Evolutionary conservation across 2,329 filamentous ascomycete genomes (phyloP).

Genomic region (Amphichorda felina): DNA sequence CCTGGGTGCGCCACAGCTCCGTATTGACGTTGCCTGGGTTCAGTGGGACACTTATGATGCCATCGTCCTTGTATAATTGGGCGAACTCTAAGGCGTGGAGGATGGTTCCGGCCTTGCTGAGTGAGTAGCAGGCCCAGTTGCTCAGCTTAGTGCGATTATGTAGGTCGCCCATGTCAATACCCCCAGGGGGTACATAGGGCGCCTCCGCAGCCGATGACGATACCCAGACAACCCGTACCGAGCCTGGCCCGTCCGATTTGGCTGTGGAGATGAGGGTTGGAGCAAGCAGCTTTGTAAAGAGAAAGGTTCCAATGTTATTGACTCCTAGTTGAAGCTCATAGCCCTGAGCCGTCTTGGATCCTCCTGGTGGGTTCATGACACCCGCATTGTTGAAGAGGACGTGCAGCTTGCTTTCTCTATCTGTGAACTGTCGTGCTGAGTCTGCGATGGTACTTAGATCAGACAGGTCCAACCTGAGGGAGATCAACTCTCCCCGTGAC

Average conservation of each 20-base stretch:
- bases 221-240: constrained; percentile 16
- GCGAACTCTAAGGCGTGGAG: constrained; percentile 13
- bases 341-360: constrained; percentile 21
- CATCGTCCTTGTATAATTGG: constrained; percentile 15
- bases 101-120: constrained; percentile 14
- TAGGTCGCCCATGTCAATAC: constrained; percentile 10
- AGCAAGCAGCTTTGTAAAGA: constrained; percentile 22
- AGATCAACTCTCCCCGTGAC: constrained; percentile 23
- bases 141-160: constrained; percentile 8
- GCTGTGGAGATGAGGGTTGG: constrained; percentile 18
- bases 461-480: constrained; percentile 26
- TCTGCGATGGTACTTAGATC: constrained; percentile 18
- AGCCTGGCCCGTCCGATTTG: constrained; percentile 11
- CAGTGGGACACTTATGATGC: constrained; percentile 12
- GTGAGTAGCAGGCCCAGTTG: constrained; percentile 10
- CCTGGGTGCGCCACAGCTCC: constrained; percentile 14
- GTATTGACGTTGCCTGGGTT: constrained; percentile 23
- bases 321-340: constrained; percentile 27
- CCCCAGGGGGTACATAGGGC: constrained; percentile 4
- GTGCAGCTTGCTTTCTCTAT: constrained; percentile 15
- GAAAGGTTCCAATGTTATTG: constrained; percentile 24
- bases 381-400: constrained; percentile 28
- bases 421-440: constrained; percentile 12
- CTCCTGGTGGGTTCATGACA: constrained; percentile 23
- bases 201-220: constrained; percentile 11